Percentiles rank a stretch among this genome's conserved stretches.
phyloP scores from a whole-genome alignment of 345 rosid species.

The Nasturtium officinale region DNA sequence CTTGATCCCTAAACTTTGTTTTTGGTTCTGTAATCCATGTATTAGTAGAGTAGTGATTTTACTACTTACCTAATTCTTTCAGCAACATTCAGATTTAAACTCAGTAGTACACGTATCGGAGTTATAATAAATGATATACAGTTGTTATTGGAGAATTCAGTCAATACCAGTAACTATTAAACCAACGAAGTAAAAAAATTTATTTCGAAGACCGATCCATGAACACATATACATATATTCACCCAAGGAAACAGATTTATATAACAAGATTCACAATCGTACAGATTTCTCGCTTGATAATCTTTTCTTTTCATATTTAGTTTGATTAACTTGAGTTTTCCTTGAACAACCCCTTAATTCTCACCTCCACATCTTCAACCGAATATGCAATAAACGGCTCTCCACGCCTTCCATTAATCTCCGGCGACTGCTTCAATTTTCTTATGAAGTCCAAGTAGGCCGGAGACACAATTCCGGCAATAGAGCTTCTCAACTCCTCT shows the following conservation, averaged over 20 bases:
- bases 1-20: not conserved
- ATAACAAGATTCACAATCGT: not conserved
- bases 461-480: slow-evolving; percentile 54
- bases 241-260: not conserved
- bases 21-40: not conserved
- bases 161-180: not conserved
- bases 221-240: not conserved
- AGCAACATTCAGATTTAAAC: not conserved
- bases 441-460: slow-evolving; percentile 52
- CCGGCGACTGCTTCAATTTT: slow-evolving; percentile 54
- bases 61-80: not conserved
- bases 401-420: slow-evolving; percentile 54
- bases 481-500: slow-evolving; percentile 58
- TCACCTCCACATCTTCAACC: slow-evolving; percentile 56
- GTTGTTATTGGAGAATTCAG: not conserved
- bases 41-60: not conserved
- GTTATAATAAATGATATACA: too few relatives aligned
- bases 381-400: slow-evolving; percentile 49
- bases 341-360: slow-evolving; percentile 58
- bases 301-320: not conserved
- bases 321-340: slow-evolving; percentile 42
- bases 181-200: not conserved
- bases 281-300: not conserved
- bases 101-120: too few relatives aligned
- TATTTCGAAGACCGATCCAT: not conserved